phyloP scores from a whole-genome alignment of 2,329 filamentous ascomycete species.

The Aureobasidium sp. region DNA sequence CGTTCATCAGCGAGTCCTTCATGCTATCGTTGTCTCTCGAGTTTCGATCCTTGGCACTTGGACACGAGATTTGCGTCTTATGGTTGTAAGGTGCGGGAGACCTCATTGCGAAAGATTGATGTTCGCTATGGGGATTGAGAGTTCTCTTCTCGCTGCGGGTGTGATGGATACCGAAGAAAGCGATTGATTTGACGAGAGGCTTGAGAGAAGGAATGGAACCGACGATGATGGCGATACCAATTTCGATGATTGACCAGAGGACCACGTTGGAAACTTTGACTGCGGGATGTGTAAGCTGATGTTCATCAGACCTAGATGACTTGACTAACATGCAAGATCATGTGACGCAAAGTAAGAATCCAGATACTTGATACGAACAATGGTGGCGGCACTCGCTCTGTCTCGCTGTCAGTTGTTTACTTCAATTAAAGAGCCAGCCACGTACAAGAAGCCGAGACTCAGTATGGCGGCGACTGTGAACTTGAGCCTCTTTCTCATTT shows the following conservation, averaged over 20 bases:
- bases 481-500: constrained; percentile 9
- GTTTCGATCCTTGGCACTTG: not conserved
- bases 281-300: not conserved
- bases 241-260: constrained; percentile 11
- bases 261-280: constrained; percentile 3
- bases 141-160: not conserved
- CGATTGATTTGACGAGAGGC: not conserved
- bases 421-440: not conserved
- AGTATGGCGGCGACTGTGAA: constrained; percentile 6
- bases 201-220: constrained; percentile 8
- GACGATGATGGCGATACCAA: constrained; percentile 11
- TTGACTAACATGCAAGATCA: not conserved
- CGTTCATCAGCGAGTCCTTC: not conserved
- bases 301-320: not conserved
- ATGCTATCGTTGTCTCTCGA: not conserved
- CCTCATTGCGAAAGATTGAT: not conserved
- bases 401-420: not conserved
- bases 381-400: constrained; percentile 11
- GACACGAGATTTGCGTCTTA: not conserved
- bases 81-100: not conserved
- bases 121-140: not conserved
- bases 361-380: constrained; percentile 6
- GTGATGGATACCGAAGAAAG: not conserved
- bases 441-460: constrained; percentile 11
- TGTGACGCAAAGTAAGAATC: not conserved